Conservation (phyloP, 768 basidiomycete genomes). For the Leccinum ochraceum region DNA sequence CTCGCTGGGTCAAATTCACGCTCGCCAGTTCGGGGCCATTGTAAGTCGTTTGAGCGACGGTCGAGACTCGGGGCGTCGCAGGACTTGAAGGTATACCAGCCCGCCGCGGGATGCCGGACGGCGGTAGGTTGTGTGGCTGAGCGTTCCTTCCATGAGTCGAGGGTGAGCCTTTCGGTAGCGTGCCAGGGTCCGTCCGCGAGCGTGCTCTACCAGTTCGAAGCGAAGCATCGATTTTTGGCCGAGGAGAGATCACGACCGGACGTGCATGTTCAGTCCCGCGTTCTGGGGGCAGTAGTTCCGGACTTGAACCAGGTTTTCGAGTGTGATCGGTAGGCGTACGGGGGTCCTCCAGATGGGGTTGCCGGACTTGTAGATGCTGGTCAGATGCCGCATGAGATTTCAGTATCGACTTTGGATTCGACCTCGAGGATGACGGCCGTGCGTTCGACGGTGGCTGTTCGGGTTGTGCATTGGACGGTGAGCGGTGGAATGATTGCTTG, state of each 20-base stretch:
- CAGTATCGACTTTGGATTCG: slow-evolving; percentile 35
- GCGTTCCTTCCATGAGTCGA: slow-evolving; percentile 5
- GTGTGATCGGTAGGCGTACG: slow-evolving; percentile 3
- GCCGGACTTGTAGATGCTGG: slow-evolving; percentile 18
- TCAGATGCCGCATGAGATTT: slow-evolving; percentile 24
- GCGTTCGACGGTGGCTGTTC: slow-evolving; percentile 16
- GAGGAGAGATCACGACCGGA: slow-evolving; percentile 6
- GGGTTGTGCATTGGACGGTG: slow-evolving; percentile 11
- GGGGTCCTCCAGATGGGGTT: slow-evolving; percentile 12
- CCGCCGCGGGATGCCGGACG: slow-evolving; percentile 31
- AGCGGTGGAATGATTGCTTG: slow-evolving; percentile 10
- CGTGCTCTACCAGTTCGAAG: slow-evolving; percentile 27
- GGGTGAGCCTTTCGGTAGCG: slow-evolving; percentile 11
- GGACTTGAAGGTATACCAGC: slow-evolving; percentile 18
- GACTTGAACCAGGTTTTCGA: slow-evolving; percentile 16
- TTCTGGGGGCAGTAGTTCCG: slow-evolving; percentile 6
- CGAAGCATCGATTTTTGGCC: slow-evolving; percentile 12
- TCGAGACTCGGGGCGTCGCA: slow-evolving; percentile 14
- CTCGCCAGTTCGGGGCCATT: slow-evolving; percentile 34
- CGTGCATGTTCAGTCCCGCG: slow-evolving; percentile 10
- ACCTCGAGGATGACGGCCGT: slow-evolving; percentile 27
- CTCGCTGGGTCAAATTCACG: slow-evolving; percentile 25
- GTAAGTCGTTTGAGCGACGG: slow-evolving; percentile 7
- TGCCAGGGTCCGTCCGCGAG: slow-evolving; percentile 33
- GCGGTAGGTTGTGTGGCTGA: slow-evolving; percentile 14